Percentiles rank a stretch among this genome's conserved stretches.
Evolutionary conservation across 345 rosid genomes (phyloP).

Genomic region (Kernera saxatilis): DNA sequence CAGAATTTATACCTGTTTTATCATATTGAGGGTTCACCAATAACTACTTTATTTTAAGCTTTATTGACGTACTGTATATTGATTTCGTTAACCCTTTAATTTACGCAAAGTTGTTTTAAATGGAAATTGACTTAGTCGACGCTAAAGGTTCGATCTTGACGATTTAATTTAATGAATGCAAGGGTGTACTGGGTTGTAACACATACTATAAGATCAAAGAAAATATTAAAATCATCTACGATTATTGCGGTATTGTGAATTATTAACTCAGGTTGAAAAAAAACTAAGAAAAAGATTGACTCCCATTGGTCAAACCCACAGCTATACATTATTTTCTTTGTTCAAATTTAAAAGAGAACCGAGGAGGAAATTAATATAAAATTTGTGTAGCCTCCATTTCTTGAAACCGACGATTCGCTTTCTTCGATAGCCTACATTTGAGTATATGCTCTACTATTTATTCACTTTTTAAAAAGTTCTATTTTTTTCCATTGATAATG

Average conservation of each 20-base stretch:
- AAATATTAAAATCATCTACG: background rate
- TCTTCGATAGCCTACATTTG: constrained; percentile 21
- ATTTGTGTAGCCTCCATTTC: constrained; percentile 5
- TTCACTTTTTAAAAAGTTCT: background rate
- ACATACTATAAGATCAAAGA: constrained; percentile 6
- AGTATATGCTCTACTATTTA: constrained; percentile 7
- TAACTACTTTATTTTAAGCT: background rate
- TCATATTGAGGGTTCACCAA: background rate
- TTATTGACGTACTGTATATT: no score
- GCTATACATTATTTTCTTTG: background rate
- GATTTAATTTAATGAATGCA: constrained; percentile 21
- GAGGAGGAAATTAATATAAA: background rate
- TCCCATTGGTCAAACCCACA: constrained; percentile 26
- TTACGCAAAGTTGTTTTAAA: background rate
- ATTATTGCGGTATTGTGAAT: background rate
- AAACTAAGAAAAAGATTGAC: constrained; percentile 3
- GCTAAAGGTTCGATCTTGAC: background rate
- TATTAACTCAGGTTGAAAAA: background rate
- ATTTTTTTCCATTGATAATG: background rate
- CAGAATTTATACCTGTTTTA: background rate
- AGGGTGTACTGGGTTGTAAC: constrained; percentile 24
- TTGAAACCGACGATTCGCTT: constrained; percentile 23
- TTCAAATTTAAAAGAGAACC: background rate
- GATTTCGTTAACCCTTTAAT: no score
- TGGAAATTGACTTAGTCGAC: background rate